Evolutionary conservation across 75 land plant species (phyloP), one percentile per base, ranked within the genome.

Genomic region (Larix kaempferi): DNA sequence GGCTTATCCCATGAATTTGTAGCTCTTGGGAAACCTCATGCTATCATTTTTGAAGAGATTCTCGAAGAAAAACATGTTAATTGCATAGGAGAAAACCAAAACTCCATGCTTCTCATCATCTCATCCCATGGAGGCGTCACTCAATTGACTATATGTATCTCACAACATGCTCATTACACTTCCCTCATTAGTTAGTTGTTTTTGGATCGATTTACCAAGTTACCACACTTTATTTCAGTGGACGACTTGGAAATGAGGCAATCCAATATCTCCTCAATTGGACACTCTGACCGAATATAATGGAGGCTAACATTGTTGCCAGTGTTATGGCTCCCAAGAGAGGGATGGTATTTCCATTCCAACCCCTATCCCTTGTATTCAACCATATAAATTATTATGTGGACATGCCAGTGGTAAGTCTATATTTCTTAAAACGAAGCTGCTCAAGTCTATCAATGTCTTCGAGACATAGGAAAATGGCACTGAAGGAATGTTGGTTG

Each of bases 281-380:
- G 60, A 63, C 27, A 65, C 23, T 77, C 79, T 39, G 79, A 77
- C 54, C 33, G 72, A n/a, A n/a, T n/a, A n/a, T n/a, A 52, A 33
- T 77, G 0, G 79, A 77, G n/a, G 79, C 73, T 27, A 49, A 56
- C 23, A 37, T 29, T 39, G 60, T 22, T 4, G 64, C 78, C 26
- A 66, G 25, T 19, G 85, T 59, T 33, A 69, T 74, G 13, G 55
- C 59, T 19, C 2, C 81, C 15, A 83, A 49, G 74, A 81, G 86
- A 60, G 92, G 97, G 80, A 92, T 94, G 94, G 85, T 94, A 58
- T 78, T 94, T 44, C 97, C 97, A 7, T 94, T 94, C 79, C 81
- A 88, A 57, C 92, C 97, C 23, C 71, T 89, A 21, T 84, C 97
- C 23, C 84, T 94, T 12, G 80, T 94, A 44, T 94, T 94, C 79